phyloP scores from a whole-genome alignment of 1,284 basidiomycete genomes.

The Sutorius eximius region DNA sequence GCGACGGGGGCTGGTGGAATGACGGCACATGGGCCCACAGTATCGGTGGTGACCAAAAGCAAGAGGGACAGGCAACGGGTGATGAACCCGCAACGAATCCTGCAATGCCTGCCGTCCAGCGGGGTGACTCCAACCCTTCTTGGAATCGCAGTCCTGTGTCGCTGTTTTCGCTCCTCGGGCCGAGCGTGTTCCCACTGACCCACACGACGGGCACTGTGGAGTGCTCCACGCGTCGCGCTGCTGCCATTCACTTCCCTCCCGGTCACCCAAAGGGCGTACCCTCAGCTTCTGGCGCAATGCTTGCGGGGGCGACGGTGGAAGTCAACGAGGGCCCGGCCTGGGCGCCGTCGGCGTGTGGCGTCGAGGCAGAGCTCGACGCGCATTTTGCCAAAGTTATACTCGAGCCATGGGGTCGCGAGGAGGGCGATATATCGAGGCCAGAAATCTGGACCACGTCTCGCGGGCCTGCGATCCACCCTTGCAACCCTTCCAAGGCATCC shows the following conservation, averaged over 20 bases:
- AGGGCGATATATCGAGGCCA: constrained; percentile 39
- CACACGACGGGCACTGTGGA: constrained; percentile 54
- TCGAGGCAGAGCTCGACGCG: constrained; percentile 51
- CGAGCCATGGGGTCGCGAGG: constrained; percentile 52
- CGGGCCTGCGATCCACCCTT: constrained; percentile 39
- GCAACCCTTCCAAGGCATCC: constrained; percentile 1
- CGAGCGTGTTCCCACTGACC: constrained; percentile 46
- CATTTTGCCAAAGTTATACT: constrained; percentile 52
- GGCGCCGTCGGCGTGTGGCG: constrained; percentile 38
- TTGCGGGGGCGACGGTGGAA: not conserved
- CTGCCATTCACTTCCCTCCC: constrained; percentile 32
- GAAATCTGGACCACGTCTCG: constrained; percentile 45
- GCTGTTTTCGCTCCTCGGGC: constrained; percentile 44
- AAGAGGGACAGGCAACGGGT: constrained; percentile 11
- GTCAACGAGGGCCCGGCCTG: constrained; percentile 10
- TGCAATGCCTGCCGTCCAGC: constrained; percentile 5
- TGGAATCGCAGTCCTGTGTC: constrained; percentile 31
- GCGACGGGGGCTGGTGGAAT: constrained; percentile 6
- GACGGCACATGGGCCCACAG: constrained; percentile 17
- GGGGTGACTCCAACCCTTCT: constrained; percentile 18
- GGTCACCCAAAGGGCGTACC: constrained; percentile 10
- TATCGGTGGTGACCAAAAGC: constrained; percentile 5
- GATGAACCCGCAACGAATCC: not conserved
- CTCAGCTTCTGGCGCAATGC: not conserved
- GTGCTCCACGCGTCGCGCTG: constrained; percentile 46